Evolutionary conservation across 2,329 filamentous ascomycete species (phyloP).

Genomic region (Kalaharituber pfeilii): DNA sequence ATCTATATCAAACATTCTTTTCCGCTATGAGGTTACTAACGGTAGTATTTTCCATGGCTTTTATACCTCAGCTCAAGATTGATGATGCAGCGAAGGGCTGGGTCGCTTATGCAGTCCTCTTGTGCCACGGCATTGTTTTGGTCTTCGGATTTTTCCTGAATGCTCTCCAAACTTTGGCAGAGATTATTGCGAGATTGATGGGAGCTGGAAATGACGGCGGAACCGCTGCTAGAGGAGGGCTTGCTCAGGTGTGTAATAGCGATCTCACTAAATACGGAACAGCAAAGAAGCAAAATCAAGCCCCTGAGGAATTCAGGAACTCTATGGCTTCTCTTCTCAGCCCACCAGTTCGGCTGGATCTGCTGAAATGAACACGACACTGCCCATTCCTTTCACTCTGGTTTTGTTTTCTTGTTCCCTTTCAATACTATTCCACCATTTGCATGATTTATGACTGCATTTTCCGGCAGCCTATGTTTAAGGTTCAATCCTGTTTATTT

Average conservation of each 20-base stretch:
- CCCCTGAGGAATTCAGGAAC: background rate
- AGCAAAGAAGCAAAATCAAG: background rate
- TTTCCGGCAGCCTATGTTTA: too few species aligned
- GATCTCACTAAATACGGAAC: background rate
- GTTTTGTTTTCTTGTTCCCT: background rate
- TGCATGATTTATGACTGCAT: too few species aligned
- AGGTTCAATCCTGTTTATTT: too few species aligned
- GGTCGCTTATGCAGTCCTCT: conserved; percentile 82
- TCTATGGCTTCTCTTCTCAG: background rate
- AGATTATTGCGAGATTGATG: conserved; percentile 65
- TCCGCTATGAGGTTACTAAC: conserved; percentile 58
- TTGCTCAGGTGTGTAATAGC: conserved; percentile 48
- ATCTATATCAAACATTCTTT: conserved; percentile 80
- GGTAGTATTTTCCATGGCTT: conserved; percentile 60
- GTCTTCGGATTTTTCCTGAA: conserved; percentile 89
- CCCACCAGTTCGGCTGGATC: background rate
- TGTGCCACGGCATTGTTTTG: conserved; percentile 69
- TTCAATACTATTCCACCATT: background rate
- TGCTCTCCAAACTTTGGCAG: conserved; percentile 73
- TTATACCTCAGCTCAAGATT: conserved; percentile 67
- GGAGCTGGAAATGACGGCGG: conserved; percentile 60
- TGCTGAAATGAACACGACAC: background rate
- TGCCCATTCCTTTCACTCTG: background rate
- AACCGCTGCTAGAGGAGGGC: conserved; percentile 58
- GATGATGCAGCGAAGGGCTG: conserved; percentile 69